Base-by-base conservation (phyloP, 2,329 filamentous ascomycete species). In the Rhinocladiella similis region DNA sequence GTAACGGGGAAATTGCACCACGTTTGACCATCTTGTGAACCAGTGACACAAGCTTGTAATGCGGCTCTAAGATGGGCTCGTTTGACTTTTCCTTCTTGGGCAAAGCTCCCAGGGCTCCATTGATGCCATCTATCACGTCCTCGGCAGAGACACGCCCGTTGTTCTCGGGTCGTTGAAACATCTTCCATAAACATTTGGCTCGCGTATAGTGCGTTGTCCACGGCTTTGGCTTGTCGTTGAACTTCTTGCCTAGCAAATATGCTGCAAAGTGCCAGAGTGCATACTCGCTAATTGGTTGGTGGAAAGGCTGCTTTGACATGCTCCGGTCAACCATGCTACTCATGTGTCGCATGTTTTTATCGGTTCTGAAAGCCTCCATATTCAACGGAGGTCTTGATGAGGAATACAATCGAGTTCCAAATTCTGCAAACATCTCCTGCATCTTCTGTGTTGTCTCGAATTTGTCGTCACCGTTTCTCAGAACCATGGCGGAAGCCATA, bases 11-110 rank as follows among this genome's bases (percentile, higher is more conserved):
- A 48, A 85, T 70, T 10, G 73, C 69, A 49, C 72, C 72, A 22
- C 71, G 69, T 27, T 77, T 77, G 14, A 95, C 88, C 20, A 96
- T 80, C 71, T 97, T 96, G 74, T 95, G 86, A 5, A 91, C 75
- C 19, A 94, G 77, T 1, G 89, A 88, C 35, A 94, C 82, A 18
- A 96, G 86, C 74, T 96, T 96, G 78, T 95, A 96, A 69, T 96
- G 91, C 3, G 92, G 92, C 69, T 96, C 92, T 14, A 97, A 80
- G 20, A 95, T 86, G 0, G 90, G 91, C 59, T 96, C 91, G 36
- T 75, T 72, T 18, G 82, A 78, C 14, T 77, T 79, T 64, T 88
- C 82, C 64, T 78, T 80, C 57, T 82, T 82, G 1, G 86, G 86
- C 20, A 87, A 72, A 7, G 78, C 77, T 53, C 85, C 78, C 54